Evolutionary conservation across 2,329 filamentous ascomycete genomes (phyloP), one percentile per base, ranked within the genome.

Genomic region (Emmonsiellopsis sp.): DNA sequence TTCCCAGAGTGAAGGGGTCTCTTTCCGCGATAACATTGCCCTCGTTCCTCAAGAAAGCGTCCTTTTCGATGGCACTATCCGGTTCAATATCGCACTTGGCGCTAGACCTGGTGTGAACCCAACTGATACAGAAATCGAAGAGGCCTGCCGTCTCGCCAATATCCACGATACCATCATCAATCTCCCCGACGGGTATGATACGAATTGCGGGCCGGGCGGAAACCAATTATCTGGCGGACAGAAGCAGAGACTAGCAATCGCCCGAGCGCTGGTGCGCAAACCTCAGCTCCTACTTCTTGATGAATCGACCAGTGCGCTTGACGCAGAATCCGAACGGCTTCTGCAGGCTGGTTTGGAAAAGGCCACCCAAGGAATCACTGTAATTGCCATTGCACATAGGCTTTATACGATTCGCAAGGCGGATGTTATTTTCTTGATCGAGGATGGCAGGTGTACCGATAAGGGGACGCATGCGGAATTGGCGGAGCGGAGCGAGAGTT

Each of bases 1-100:
- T 54, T 82, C 84, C 34, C 83, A 80, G 61, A 80, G 89, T 61
- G 79, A 79, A 48, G 75, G 88, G 0, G 77, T 84, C 56, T 80
- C 84, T 53, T 72, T 90, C n/a, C 78, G 86, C 32, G 82, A 80
- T 14, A 76, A 85, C 0, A 70, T 90, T 2, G 84, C 85, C 49
- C 88, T 90, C 60, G 89, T 90, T 53, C 86, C 86, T 4, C 84
- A 88, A 70, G 86, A 90, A 58, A 86, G 86, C 0, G 85, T 88
- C 1, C 76, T 90, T 13, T 89, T 90, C 69, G 86, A 83, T 3
- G 87, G 87, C 42, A 88, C 85, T 0, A 73, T 90, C 33, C 77
- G 86, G 49, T 82, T 77, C 55, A 90, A 90, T 62, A 75, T 90
- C 10, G 86, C 89, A 61, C 82, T 76, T 3, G 74, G 74, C 6